Evolutionary conservation across 768 basidiomycete genomes (phyloP).

Genomic region (Auriculariales sp.): DNA sequence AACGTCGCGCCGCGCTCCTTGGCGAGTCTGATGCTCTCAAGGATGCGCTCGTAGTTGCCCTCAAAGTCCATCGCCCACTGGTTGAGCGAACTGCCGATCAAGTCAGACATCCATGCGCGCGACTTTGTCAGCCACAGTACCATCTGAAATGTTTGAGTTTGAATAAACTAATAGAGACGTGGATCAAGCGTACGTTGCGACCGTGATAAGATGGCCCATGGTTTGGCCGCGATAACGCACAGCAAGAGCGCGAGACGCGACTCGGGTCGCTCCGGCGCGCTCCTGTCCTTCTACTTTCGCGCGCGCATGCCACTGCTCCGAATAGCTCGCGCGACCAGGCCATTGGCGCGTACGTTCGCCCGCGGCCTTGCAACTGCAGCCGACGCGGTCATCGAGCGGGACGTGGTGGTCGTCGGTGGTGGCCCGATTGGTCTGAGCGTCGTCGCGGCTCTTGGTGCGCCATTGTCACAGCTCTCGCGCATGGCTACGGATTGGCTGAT

Average conservation of each 20-base stretch:
- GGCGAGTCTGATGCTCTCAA: constrained; percentile 76
- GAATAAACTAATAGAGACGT: neutral
- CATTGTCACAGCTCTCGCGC: neutral
- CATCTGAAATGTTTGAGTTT: constrained; percentile 9
- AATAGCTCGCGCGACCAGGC: no score
- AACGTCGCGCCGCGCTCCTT: constrained; percentile 80
- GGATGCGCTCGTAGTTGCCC: constrained; percentile 89
- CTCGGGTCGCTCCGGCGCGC: no score
- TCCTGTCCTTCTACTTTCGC: no score
- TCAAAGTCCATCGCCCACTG: constrained; percentile 97
- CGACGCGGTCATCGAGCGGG: constrained; percentile 30
- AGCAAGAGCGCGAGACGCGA: no score
- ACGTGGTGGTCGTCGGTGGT: constrained; percentile 89
- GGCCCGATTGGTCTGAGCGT: constrained; percentile 86
- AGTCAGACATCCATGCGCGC: neutral
- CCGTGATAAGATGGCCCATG: constrained; percentile 78
- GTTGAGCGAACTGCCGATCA: constrained; percentile 65
- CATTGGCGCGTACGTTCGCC: neutral
- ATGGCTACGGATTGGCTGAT: constrained; percentile 3
- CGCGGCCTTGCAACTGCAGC: neutral
- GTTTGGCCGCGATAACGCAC: neutral
- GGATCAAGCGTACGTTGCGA: constrained; percentile 57
- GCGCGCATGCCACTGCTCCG: no score
- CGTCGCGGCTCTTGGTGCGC: constrained; percentile 69
- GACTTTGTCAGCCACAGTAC: neutral